Base-by-base conservation (phyloP, 306 rosid species). In the Vicia faba region DNA sequence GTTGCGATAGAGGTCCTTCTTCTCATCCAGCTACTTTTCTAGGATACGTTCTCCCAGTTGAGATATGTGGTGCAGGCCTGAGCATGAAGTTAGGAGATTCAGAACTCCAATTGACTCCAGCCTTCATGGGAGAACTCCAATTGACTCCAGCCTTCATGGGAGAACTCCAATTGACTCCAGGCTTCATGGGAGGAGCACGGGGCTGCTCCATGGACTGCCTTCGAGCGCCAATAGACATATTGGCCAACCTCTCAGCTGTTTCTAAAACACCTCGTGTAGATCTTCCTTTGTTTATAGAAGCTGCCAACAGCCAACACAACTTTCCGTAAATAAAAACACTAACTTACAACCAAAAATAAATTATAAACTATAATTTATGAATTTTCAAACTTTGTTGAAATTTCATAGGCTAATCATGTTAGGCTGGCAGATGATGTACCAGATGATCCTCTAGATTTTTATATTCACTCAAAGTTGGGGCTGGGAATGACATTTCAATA, bases 71-170 rank as follows among this genome's bases (percentile, higher is more conserved):
- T 50, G 76, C 76, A 0, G 89, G 83, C 73, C 88, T 77, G 10
- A 82, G 78, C 70, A 82, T 82, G 79, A 83, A 65, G 79, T 86
- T 79, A 12, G 90, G 76, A 23, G 99, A 74, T 72, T 76, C 89
- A 12, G 90, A 80, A 40, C 69, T 71, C 99, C 97, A 90, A 20
- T 82, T 84, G 19, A 77, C 96, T 64, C 96, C 99, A 14, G 99
- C 86, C 77, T 85, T 92, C 96, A 89, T 84, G 5, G 89, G 78
- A 41, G 92, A 82, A 50, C 69, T 71, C 99, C 97, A 90, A 20
- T 81, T 84, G 20, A 77, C 96, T 65, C 96, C 99, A 15, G 99
- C 86, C 77, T 86, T 92, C 96, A 89, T 84, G 7, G 89, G 78
- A 41, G 92, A 82, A 50, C 69, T 71, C 99, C 97, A 90, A 20